A percentile compares a stretch with the other conserved stretches of the same genome.
phyloP scores from a whole-genome alignment of 1,284 basidiomycete genomes.

The Cryptococcus neoformans region DNA sequence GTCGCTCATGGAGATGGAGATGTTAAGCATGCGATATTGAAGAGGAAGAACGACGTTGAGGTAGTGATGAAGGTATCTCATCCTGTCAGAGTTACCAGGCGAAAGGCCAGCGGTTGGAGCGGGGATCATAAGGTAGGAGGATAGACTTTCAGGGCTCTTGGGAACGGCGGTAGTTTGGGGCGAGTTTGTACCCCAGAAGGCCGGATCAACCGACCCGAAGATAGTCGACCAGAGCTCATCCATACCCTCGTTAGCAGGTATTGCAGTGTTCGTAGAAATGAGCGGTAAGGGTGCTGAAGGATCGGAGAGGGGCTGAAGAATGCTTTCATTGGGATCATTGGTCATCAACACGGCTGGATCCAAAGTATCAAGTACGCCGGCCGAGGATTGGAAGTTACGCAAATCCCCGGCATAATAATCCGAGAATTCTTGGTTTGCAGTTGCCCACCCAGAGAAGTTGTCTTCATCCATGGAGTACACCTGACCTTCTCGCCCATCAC shows the following conservation, averaged over 20 bases:
- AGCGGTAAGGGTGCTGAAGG: too few species aligned
- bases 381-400: too few species aligned
- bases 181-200: not conserved
- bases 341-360: too few species aligned
- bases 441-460: too few species aligned
- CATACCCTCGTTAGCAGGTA: not conserved
- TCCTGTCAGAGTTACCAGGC: not conserved
- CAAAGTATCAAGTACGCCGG: too few species aligned
- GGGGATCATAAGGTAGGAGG: slow-evolving; percentile 2
- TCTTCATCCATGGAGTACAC: too few species aligned
- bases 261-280: too few species aligned
- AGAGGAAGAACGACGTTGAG: slow-evolving; percentile 27
- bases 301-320: too few species aligned
- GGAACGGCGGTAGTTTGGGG: not conserved
- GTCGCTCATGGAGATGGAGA: slow-evolving; percentile 17
- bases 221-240: slow-evolving; percentile 5
- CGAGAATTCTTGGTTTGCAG: too few species aligned
- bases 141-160: not conserved
- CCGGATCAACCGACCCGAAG: not conserved
- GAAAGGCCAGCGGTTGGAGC: slow-evolving; percentile 5
- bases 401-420: too few species aligned
- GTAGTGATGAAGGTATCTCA: slow-evolving; percentile 28
- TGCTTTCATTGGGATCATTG: too few species aligned
- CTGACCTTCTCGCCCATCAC: too few species aligned
- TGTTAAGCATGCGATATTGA: slow-evolving; percentile 22